Evolutionary conservation across 495 filamentous ascomycete species (phyloP).

Genomic region (Neurospora hispaniola): DNA sequence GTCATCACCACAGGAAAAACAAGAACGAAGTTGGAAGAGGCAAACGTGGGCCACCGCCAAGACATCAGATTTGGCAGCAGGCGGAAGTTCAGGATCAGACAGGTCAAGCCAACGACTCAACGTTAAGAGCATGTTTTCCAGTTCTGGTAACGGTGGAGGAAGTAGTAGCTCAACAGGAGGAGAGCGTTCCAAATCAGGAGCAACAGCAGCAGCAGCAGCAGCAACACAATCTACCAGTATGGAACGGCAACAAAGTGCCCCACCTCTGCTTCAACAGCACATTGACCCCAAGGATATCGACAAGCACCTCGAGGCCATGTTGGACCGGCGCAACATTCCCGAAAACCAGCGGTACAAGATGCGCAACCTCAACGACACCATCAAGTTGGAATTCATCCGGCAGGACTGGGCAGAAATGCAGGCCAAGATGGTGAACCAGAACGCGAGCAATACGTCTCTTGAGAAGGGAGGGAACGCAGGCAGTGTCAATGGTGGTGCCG

Average conservation of each 20-base stretch:
- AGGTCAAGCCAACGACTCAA: background rate
- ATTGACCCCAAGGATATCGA: constrained; percentile 41
- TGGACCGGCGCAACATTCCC: constrained; percentile 82
- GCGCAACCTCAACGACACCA: constrained; percentile 73
- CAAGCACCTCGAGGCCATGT: constrained; percentile 52
- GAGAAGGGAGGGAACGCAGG: constrained; percentile 3
- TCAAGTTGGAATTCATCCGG: constrained; percentile 90
- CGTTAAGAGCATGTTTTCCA: background rate
- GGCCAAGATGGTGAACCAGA: constrained; percentile 28
- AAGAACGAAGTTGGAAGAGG: background rate
- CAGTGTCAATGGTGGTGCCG: background rate
- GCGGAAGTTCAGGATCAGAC: background rate
- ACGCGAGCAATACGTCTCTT: constrained; percentile 21
- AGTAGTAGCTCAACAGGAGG: background rate
- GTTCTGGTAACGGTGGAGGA: background rate
- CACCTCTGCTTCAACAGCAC: background rate
- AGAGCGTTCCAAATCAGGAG: background rate
- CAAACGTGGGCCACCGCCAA: background rate
- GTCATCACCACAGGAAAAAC: background rate
- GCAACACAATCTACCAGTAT: background rate
- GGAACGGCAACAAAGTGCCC: background rate
- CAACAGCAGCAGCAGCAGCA: background rate
- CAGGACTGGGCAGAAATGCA: constrained; percentile 67
- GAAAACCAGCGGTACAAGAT: constrained; percentile 90
- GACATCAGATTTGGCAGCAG: background rate